Evolutionary conservation across 306 rosid species (phyloP).

Genomic region (Malus fusca): DNA sequence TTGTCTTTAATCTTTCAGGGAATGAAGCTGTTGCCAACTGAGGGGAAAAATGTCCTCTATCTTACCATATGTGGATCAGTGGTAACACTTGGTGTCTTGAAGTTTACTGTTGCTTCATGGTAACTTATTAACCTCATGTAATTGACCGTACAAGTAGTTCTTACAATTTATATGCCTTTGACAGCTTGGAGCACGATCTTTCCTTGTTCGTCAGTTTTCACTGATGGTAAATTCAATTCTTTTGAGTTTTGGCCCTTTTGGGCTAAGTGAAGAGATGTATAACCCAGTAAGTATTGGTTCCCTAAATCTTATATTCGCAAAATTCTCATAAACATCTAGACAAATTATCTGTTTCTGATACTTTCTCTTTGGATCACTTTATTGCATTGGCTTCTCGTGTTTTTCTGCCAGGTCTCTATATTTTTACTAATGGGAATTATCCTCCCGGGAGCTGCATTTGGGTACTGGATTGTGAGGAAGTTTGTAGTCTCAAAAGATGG

Average conservation of each 20-base stretch:
- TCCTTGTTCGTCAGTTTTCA: constrained; percentile 58
- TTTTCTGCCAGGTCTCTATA: constrained; percentile 50
- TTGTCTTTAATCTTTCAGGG: constrained; percentile 40
- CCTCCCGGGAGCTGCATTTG: constrained; percentile 72
- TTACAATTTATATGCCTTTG: constrained; percentile 14
- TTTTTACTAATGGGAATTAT: constrained; percentile 52
- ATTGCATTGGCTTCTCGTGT: background rate
- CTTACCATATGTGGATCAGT: constrained; percentile 60
- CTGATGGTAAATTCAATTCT: constrained; percentile 55
- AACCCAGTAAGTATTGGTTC: constrained; percentile 44
- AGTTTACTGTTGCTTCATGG: constrained; percentile 2
- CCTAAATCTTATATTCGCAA: background rate
- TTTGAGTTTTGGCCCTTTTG: constrained; percentile 35
- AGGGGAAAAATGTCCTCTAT: constrained; percentile 64
- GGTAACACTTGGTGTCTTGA: constrained; percentile 38
- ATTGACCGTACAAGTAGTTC: background rate
- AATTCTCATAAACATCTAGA: no score
- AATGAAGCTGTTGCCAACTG: constrained; percentile 80
- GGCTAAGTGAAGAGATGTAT: constrained; percentile 77
- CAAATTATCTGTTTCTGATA: background rate
- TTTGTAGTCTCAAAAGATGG: constrained; percentile 71
- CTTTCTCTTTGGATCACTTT: no score
- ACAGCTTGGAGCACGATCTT: constrained; percentile 73
- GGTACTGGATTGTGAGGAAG: constrained; percentile 79
- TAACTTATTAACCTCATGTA: constrained; percentile 4